Evolutionary conservation across 352 stramenopile species (phyloP).

Genomic region (Phytopythium sindhum): DNA sequence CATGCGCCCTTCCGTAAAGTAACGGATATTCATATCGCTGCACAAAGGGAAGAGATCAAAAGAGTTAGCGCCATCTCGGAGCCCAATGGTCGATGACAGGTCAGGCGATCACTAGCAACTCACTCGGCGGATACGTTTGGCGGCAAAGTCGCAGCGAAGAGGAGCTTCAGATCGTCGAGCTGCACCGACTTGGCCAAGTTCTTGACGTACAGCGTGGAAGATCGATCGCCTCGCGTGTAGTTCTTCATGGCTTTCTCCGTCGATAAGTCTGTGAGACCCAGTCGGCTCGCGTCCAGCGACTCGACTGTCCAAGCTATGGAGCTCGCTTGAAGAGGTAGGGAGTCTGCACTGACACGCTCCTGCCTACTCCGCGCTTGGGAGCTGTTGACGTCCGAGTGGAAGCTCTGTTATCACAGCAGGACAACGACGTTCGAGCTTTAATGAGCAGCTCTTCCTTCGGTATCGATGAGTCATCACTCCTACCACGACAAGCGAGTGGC

Average conservation of each 20-base stretch:
- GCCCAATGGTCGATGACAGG: not conserved
- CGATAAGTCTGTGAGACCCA: constrained; percentile 16
- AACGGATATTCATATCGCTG: constrained; percentile 50
- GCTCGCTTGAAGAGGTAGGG: not conserved
- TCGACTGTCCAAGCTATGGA: constrained; percentile 17
- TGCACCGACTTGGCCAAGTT: constrained; percentile 65
- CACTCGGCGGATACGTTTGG: constrained; percentile 21
- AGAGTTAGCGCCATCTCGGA: not conserved
- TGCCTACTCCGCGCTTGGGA: not conserved
- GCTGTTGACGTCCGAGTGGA: not conserved
- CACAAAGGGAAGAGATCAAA: not conserved
- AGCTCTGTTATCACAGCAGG: constrained; percentile 16
- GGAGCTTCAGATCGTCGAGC: constrained; percentile 32
- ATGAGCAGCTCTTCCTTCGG: not conserved
- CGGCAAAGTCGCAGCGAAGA: constrained; percentile 51
- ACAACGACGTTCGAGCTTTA: not conserved
- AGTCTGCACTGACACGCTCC: not conserved
- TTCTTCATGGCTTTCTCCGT: constrained; percentile 66
- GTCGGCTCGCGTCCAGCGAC: constrained; percentile 21
- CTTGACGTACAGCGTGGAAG: constrained; percentile 73
- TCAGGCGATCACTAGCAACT: constrained; percentile 1
- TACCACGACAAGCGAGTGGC: constrained; percentile 50
- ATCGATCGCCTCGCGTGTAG: constrained; percentile 54
- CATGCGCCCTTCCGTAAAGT: constrained; percentile 81
- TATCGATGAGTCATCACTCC: not conserved